Evolutionary conservation across 1,284 basidiomycete species (phyloP).

Genomic region (Melampsora americana): DNA sequence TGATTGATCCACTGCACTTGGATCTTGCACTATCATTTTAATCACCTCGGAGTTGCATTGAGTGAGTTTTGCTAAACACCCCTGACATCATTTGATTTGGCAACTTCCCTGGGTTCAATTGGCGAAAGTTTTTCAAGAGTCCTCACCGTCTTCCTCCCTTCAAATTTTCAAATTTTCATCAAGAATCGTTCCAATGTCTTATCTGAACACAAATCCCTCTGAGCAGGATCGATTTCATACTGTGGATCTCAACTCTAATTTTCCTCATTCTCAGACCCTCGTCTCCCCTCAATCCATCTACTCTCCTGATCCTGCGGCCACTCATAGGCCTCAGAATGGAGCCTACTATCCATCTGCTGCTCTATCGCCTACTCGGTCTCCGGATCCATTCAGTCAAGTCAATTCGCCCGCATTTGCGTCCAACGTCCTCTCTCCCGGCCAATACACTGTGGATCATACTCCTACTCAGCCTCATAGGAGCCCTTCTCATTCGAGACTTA

Average conservation of each 20-base stretch:
- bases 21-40: too few species aligned
- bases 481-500: conserved; percentile 1
- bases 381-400: background rate
- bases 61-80: too few species aligned
- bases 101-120: too few species aligned
- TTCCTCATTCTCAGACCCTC: background rate
- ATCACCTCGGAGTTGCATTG: too few species aligned
- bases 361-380: background rate
- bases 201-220: background rate
- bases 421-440: background rate
- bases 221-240: conserved; percentile 1
- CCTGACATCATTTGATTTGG: too few species aligned
- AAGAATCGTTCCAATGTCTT: background rate
- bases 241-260: background rate
- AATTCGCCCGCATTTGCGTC: background rate
- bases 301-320: conserved; percentile 6
- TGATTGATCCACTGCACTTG: too few species aligned
- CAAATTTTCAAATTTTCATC: background rate
- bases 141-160: background rate
- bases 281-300: conserved; percentile 1
- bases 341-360: background rate
- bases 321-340: background rate
- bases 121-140: too few species aligned
- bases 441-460: conserved; percentile 5
- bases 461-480: conserved; percentile 1